These are phyloP conservation scores for Pseudocercospora macadamiae DNA, from an alignment of 2,329 filamentous ascomycete species.

Conservation along the genomic window DNA sequence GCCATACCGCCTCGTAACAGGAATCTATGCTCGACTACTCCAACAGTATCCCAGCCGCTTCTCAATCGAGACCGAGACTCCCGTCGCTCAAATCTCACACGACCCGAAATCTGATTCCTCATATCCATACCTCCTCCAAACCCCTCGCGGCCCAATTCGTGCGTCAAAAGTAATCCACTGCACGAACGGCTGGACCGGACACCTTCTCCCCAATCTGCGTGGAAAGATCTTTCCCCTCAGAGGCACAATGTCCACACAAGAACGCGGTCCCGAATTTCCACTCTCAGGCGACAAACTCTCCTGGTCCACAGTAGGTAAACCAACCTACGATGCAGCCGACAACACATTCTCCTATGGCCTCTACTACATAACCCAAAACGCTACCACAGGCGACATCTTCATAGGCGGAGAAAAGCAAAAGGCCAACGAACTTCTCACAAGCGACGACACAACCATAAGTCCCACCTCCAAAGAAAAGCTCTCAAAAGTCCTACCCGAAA, in stretches of 20 bases:
- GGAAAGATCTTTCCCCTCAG: constrained; percentile 28
- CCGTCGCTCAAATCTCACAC: constrained; percentile 19
- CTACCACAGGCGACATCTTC: constrained; percentile 25
- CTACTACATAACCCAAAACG: constrained; percentile 28
- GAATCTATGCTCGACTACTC: constrained; percentile 20
- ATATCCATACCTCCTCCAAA: constrained; percentile 20
- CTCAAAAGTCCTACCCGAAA: constrained; percentile 16
- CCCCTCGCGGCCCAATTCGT: constrained; percentile 19
- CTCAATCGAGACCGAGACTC: constrained; percentile 23
- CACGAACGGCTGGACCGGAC: constrained; percentile 26
- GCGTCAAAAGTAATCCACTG: constrained; percentile 24
- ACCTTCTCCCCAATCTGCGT: constrained; percentile 24
- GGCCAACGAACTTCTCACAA: constrained; percentile 17
- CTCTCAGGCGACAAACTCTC: constrained; percentile 20
- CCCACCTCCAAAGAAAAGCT: constrained; percentile 14
- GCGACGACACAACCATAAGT: constrained; percentile 22
- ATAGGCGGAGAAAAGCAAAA: constrained; percentile 24
- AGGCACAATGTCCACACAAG: constrained; percentile 27
- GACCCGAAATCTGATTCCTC: neutral
- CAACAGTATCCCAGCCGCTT: constrained; percentile 20
- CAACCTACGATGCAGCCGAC: constrained; percentile 19
- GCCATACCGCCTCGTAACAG: constrained; percentile 27
- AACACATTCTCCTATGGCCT: constrained; percentile 23
- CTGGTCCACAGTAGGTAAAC: constrained; percentile 22
- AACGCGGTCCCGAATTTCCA: constrained; percentile 14